These are phyloP conservation scores for Zizania latifolia DNA, from an alignment of 176 grass and related monocot species.

Conservation along the genomic window DNA sequence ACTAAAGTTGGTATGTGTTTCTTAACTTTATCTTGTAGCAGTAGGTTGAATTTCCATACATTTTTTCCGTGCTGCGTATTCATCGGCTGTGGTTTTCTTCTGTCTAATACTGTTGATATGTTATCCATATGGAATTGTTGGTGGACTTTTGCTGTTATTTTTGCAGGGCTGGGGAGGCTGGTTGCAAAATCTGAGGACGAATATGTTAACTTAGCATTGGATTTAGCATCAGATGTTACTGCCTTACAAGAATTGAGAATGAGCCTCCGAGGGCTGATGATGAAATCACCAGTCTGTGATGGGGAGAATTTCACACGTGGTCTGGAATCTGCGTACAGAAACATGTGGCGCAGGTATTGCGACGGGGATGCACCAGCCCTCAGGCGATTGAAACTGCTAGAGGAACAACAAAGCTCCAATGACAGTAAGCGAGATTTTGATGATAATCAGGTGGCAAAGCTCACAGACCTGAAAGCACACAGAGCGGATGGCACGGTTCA, in stretches of 20 bases:
- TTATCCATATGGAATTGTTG: constrained; percentile 1
- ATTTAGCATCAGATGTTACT: constrained; percentile 72
- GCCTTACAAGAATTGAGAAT: constrained; percentile 74
- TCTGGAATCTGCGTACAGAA: constrained; percentile 84
- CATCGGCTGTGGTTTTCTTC: neutral
- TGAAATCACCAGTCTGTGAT: constrained; percentile 76
- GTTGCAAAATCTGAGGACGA: constrained; percentile 71
- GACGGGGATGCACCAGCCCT: constrained; percentile 57
- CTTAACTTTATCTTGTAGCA: neutral
- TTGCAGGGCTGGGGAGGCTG: constrained; percentile 50
- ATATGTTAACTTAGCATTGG: constrained; percentile 61
- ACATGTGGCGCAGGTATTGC: constrained; percentile 92
- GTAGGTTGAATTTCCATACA: neutral
- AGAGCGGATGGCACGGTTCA: constrained; percentile 6
- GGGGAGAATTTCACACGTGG: constrained; percentile 64
- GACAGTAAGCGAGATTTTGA: constrained; percentile 38
- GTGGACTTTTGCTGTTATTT: neutral
- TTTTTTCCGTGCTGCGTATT: neutral
- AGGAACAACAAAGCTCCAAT: constrained; percentile 21
- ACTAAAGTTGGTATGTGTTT: constrained; percentile 72
- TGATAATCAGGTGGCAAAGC: constrained; percentile 21
- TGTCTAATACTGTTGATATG: too few species aligned
- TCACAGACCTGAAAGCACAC: constrained; percentile 35
- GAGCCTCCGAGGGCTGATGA: constrained; percentile 78
- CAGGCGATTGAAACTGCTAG: constrained; percentile 49